These are phyloP conservation scores for Aspergillus fructus DNA, from an alignment of 2,329 filamentous ascomycete species.

Conservation along the genomic window DNA sequence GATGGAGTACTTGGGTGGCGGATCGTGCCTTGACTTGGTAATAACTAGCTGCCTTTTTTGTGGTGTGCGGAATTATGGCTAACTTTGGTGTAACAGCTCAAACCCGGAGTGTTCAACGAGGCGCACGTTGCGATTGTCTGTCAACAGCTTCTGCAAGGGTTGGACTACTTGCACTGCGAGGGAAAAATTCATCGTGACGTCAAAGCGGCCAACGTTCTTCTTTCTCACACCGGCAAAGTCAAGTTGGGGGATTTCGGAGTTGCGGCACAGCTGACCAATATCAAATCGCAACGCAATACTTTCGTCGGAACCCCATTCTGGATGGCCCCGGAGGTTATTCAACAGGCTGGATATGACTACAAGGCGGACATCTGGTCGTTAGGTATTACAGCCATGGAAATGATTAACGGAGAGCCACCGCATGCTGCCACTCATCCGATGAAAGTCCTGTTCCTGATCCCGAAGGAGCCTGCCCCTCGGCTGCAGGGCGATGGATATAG, in stretches of 20 bases:
- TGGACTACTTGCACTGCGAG: constrained; percentile 90
- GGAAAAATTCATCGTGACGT: constrained; percentile 97
- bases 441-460: constrained; percentile 90
- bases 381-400: constrained; percentile 87
- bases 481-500: constrained; percentile 80
- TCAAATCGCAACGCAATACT: constrained; percentile 95
- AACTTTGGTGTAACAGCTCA: constrained; percentile 58
- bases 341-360: constrained; percentile 80
- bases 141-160: constrained; percentile 81
- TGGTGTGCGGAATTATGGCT: background rate
- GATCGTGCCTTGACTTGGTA: constrained; percentile 92
- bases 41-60: background rate
- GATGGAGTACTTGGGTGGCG: constrained; percentile 96
- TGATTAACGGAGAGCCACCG: constrained; percentile 86
- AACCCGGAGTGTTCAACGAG: constrained; percentile 86
- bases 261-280: constrained; percentile 92
- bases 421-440: constrained; percentile 83
- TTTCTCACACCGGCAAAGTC: constrained; percentile 86
- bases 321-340: constrained; percentile 95
- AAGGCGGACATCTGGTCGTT: constrained; percentile 94
- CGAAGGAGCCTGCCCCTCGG: constrained; percentile 79
- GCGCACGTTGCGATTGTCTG: constrained; percentile 91
- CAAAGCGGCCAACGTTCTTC: constrained; percentile 92
- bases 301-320: constrained; percentile 97
- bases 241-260: constrained; percentile 98